Evolutionary conservation across 192 early-diverging fungal genomes (phyloP).

Genomic region (Podila minutissima): DNA sequence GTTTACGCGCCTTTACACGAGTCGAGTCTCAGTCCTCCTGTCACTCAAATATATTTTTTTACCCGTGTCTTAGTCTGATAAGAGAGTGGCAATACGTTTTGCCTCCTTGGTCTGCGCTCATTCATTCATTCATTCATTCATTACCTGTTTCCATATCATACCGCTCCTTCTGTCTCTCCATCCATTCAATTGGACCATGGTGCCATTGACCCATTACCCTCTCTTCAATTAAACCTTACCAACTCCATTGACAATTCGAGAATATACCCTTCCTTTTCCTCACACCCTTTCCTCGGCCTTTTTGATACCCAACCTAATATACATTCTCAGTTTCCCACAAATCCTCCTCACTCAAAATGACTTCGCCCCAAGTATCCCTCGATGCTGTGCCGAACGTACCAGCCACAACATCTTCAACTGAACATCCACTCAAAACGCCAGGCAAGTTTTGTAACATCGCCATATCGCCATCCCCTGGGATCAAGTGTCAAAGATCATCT

Average conservation of each 20-base stretch:
- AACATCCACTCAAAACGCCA: not conserved
- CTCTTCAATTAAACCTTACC: not conserved
- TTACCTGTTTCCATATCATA: not conserved
- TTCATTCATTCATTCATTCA: not conserved
- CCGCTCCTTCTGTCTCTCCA: no score
- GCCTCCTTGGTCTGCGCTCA: not conserved
- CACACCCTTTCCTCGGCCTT: not conserved
- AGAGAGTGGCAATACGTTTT: not conserved
- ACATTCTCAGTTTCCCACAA: not conserved
- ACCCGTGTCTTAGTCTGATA: not conserved
- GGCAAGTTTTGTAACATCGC: not conserved
- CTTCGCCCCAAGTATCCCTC: not conserved
- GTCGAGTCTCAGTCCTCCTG: not conserved
- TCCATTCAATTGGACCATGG: not conserved
- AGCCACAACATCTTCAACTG: no score
- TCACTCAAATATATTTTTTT: not conserved
- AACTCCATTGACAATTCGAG: not conserved
- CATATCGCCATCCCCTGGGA: no score
- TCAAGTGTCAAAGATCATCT: no score
- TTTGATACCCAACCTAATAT: not conserved
- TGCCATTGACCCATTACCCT: not conserved
- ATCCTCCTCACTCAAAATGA: not conserved
- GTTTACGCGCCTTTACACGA: no score
- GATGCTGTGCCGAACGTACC: constrained; percentile 1
- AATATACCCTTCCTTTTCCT: not conserved